These are phyloP conservation scores for Xerocomus cyaneibrunnescens DNA, from an alignment of 1,284 basidiomycete genomes.

Conservation along the genomic window DNA sequence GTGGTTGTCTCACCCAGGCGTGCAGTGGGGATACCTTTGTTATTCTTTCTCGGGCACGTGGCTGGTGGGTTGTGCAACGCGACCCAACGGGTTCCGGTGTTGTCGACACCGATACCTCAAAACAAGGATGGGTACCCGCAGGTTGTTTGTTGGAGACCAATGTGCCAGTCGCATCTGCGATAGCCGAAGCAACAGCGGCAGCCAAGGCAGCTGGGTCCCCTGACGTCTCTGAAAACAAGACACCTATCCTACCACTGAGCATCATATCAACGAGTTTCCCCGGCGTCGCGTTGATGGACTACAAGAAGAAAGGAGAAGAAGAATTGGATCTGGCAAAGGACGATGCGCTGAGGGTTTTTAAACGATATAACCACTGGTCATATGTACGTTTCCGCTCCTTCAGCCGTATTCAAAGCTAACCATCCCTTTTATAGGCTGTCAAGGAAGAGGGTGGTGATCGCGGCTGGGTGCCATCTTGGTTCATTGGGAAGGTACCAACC, in stretches of 20 bases:
- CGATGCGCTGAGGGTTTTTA: conserved; percentile 89
- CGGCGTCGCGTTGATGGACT: conserved; percentile 93
- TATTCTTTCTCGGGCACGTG: conserved; percentile 89
- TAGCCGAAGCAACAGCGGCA: conserved; percentile 70
- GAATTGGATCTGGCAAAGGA: conserved; percentile 87
- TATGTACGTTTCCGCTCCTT: conserved; percentile 55
- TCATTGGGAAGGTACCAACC: conserved; percentile 67
- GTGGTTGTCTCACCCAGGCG: conserved; percentile 12
- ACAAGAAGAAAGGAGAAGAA: conserved; percentile 86
- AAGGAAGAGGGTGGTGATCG: conserved; percentile 86
- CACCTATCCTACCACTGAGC: conserved; percentile 80
- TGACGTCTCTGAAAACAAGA: conserved; percentile 47
- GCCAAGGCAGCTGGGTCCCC: conserved; percentile 44
- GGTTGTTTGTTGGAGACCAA: conserved; percentile 94
- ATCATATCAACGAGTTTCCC: conserved; percentile 95
- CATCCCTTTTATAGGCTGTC: conserved; percentile 58
- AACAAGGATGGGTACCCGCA: conserved; percentile 88
- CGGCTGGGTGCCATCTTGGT: conserved; percentile 91
- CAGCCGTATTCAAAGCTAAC: conserved; percentile 2
- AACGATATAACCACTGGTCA: conserved; percentile 97
- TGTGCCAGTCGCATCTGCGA: conserved; percentile 73
- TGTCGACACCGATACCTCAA: conserved; percentile 69
- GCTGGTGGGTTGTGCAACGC: conserved; percentile 99
- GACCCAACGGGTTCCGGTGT: conserved; percentile 85
- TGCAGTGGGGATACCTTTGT: conserved; percentile 86